Base-by-base conservation (phyloP, 441 rosid genomes). In the Dalechampia spathulata region DNA sequence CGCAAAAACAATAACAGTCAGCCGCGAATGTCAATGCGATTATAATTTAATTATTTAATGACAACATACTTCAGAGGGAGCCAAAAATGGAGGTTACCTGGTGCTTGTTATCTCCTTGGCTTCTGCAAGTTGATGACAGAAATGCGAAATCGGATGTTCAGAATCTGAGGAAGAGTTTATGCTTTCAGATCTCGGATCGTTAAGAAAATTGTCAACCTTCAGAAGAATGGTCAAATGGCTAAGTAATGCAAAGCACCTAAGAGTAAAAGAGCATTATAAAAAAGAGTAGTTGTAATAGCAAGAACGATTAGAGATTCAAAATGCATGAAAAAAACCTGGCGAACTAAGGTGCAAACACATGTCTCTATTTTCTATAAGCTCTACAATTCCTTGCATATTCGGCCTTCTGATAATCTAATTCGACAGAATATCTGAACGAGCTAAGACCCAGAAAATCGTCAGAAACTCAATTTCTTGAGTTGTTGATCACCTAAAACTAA, bases 81-180 rank as follows among this genome's bases (percentile, higher is more conserved):
- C 14, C 14, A 15, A 30, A 5, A 48, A 54, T 17, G 23, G 10
- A 55, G 40, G 14, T 49, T 52, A 76, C 71, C 67, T 49, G 15
- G 16, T 44, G 58, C 42, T 51, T 57, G 44, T 72, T 71, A 69
- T 72, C 60, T 58, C 69, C 49, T 41, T 19, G 30, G 47, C 6
- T 10, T 38, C 26, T 0, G 34, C 22, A 56, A 27, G 13, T 22
- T 36, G 37, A 58, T n/a, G 13, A 54, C 17, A 32, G 16, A 56
- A 32, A 46, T 22, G 60, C 58, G 69, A 37, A 30, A 30, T 30
- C 4, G 34, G 34, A 30, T 30, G 34, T 30, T 30, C 15, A 21
- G 34, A 42, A n/a, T 52, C 43, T 6, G 4, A 7, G 12, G 19
- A 53, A 46, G 10, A 15, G 12, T 60, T 57, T 34, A 30, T 22